phyloP scores from a whole-genome alignment of 2,329 filamentous ascomycete species.

The Endocalyx cinctus region DNA sequence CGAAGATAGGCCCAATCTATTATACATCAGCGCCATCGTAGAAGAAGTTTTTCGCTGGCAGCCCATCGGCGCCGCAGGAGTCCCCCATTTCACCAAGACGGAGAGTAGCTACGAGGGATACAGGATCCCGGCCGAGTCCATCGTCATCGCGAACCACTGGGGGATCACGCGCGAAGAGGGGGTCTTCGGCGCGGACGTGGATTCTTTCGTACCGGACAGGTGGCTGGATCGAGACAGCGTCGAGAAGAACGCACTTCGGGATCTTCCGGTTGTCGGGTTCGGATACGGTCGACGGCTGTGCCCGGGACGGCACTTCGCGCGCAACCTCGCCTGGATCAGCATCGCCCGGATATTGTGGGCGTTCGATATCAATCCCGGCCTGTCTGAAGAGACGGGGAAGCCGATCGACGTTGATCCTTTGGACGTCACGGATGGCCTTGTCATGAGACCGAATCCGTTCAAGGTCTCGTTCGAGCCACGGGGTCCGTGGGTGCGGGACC shows the following conservation, averaged over 20 bases:
- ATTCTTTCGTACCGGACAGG: conserved; percentile 24
- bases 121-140: conserved; percentile 36
- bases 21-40: neutral
- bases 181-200: conserved; percentile 33
- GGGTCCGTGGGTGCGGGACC: conserved; percentile 19
- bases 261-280: conserved; percentile 33
- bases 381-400: conserved; percentile 13
- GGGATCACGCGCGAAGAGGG: conserved; percentile 30
- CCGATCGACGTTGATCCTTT: conserved; percentile 16
- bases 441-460: conserved; percentile 21
- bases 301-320: conserved; percentile 39
- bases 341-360: conserved; percentile 42
- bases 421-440: conserved; percentile 21
- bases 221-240: conserved; percentile 17
- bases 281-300: conserved; percentile 42
- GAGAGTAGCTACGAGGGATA: conserved; percentile 31
- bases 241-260: conserved; percentile 9
- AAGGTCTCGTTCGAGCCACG: conserved; percentile 17
- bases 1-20: neutral
- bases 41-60: neutral
- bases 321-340: conserved; percentile 37
- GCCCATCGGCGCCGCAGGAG: conserved; percentile 21
- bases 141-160: conserved; percentile 39
- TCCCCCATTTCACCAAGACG: conserved; percentile 34
- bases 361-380: conserved; percentile 33